Conservation (phyloP, 352 stramenopile genomes). For the Pythium oligandrum region DNA sequence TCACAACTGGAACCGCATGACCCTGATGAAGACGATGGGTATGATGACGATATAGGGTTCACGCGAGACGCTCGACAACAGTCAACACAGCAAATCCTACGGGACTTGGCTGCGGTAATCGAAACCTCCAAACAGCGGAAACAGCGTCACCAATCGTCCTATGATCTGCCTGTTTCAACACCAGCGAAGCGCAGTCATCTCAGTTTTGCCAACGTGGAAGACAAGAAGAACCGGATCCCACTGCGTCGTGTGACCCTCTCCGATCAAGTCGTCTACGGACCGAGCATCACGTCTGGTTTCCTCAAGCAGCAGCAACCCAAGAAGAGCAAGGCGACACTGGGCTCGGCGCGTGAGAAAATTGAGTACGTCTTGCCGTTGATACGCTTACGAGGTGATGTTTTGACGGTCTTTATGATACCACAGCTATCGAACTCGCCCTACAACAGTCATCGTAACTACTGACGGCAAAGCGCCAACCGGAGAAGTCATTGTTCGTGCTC, state of each 20-base stretch:
- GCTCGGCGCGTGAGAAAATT: conserved; percentile 6
- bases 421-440: conserved; percentile 2
- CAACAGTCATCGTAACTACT: too few relatives aligned
- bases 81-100: conserved; percentile 18
- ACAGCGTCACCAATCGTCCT: conserved; percentile 1
- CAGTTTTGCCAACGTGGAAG: conserved; percentile 11
- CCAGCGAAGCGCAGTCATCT: too few relatives aligned
- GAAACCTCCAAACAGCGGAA: conserved; percentile 15
- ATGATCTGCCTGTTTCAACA: too few relatives aligned
- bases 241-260: conserved; percentile 42
- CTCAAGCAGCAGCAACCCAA: conserved; percentile 31
- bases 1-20: too few relatives aligned
- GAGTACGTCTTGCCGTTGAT: conserved; percentile 7
- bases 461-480: too few relatives aligned
- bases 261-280: conserved; percentile 62
- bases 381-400: too few relatives aligned
- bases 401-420: neutral
- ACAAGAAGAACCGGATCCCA: conserved; percentile 55
- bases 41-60: too few relatives aligned
- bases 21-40: too few relatives aligned
- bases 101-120: conserved; percentile 12
- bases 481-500: too few relatives aligned
- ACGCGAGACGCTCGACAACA: neutral
- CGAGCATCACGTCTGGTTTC: conserved; percentile 38
- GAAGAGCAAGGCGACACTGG: neutral